Evolutionary conservation across 306 rosid genomes (phyloP).

Genomic region (Malus fusca): DNA sequence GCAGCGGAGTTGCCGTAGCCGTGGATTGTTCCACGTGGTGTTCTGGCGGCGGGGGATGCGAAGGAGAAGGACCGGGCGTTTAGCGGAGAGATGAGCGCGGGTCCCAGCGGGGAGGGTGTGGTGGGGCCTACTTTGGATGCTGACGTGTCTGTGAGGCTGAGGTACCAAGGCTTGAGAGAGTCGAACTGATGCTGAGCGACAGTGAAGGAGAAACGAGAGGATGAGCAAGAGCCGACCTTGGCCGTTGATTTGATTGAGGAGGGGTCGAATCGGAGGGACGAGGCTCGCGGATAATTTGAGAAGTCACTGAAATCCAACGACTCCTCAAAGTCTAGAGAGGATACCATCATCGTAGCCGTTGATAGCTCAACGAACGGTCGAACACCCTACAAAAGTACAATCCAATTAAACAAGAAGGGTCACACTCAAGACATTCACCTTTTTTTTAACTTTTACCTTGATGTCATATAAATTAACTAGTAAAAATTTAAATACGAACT

Average conservation of each 20-base stretch:
- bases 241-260: slow-evolving; percentile 50
- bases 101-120: slow-evolving; percentile 40
- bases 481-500: not conserved
- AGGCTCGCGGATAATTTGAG: slow-evolving; percentile 62
- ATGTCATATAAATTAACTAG: not conserved
- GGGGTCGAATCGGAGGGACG: slow-evolving; percentile 77
- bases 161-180: slow-evolving; percentile 94
- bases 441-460: not conserved
- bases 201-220: slow-evolving; percentile 94
- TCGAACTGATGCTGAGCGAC: slow-evolving; percentile 71
- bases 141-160: slow-evolving; percentile 75
- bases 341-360: slow-evolving; percentile 49
- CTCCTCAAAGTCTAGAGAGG: slow-evolving; percentile 82
- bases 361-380: slow-evolving; percentile 82
- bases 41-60: slow-evolving; percentile 76
- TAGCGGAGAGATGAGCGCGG: slow-evolving; percentile 76
- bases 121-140: slow-evolving; percentile 85
- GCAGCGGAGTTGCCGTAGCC: slow-evolving; percentile 33
- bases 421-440: not conserved
- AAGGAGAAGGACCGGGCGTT: slow-evolving; percentile 88
- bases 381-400: slow-evolving; percentile 53
- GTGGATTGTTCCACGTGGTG: slow-evolving; percentile 39
- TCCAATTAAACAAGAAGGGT: not conserved
- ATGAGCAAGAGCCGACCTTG: slow-evolving; percentile 75
- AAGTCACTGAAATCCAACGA: slow-evolving; percentile 61